A percentile compares a stretch with the other conserved stretches of the same genome.
Evolutionary conservation across 345 rosid genomes (phyloP).

Genomic region (Eucalyptus viminalis): DNA sequence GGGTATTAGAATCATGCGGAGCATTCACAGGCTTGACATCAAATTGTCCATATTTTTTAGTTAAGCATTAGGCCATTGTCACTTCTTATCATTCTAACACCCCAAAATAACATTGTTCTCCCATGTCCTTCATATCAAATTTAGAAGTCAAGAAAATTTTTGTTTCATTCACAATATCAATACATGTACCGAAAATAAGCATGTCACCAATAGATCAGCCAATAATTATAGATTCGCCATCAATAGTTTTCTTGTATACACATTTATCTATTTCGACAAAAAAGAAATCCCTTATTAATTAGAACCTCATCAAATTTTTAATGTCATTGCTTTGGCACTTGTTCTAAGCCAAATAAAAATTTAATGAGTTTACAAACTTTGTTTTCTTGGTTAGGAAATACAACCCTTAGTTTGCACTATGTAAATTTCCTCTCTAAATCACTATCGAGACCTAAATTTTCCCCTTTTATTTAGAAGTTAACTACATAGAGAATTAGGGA

Average conservation of each 20-base stretch:
- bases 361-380: too few relatives aligned
- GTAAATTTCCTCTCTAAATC: not conserved
- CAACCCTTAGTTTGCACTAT: not conserved
- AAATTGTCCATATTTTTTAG: not conserved
- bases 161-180: too few relatives aligned
- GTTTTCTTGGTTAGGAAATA: not conserved
- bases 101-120: not conserved
- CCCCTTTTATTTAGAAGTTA: too few relatives aligned
- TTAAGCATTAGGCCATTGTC: not conserved
- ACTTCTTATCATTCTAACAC: not conserved
- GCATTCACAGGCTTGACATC: not conserved
- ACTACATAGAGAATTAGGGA: rapidly evolving
- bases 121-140: too few relatives aligned
- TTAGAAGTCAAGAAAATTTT: too few relatives aligned
- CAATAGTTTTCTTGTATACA: too few relatives aligned
- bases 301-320: not conserved
- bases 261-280: not conserved
- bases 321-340: not conserved
- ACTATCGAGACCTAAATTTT: too few relatives aligned
- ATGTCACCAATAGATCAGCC: too few relatives aligned
- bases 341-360: too few relatives aligned
- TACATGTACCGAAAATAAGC: not conserved
- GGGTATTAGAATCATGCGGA: not conserved
- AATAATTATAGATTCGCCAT: not conserved
- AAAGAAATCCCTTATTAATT: too few relatives aligned